Evolutionary conservation across 345 rosid genomes (phyloP).

Genomic region (Melaleuca quinquenervia): DNA sequence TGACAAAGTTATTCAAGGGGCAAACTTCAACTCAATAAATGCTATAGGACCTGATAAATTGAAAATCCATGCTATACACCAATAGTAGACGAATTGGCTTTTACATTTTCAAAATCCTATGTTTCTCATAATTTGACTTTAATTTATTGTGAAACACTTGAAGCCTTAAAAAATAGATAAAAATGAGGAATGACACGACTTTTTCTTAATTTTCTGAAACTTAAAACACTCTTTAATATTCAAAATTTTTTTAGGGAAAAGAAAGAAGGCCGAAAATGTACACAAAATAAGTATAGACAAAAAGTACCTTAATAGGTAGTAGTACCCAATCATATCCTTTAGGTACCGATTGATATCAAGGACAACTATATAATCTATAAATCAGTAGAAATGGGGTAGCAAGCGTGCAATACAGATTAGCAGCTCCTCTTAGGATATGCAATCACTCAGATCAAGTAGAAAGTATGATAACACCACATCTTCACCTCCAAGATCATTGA

Average conservation of each 20-base stretch:
- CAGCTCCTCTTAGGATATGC: neutral
- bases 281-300: neutral
- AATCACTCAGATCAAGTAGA: neutral
- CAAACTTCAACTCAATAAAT: neutral
- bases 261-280: neutral
- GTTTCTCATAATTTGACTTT: neutral
- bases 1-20: neutral
- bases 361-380: neutral
- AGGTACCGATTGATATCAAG: neutral
- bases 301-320: neutral
- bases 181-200: neutral
- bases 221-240: neutral
- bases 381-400: neutral
- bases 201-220: neutral
- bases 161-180: neutral
- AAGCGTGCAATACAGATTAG: neutral
- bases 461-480: neutral
- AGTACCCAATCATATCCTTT: neutral
- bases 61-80: neutral
- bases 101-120: neutral
- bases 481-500: neutral
- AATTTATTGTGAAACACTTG: neutral
- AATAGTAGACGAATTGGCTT: neutral
- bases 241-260: neutral
- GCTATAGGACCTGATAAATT: neutral